Conservation (phyloP, 805 yeast species). For the Dipodascopsis uninucleata region DNA sequence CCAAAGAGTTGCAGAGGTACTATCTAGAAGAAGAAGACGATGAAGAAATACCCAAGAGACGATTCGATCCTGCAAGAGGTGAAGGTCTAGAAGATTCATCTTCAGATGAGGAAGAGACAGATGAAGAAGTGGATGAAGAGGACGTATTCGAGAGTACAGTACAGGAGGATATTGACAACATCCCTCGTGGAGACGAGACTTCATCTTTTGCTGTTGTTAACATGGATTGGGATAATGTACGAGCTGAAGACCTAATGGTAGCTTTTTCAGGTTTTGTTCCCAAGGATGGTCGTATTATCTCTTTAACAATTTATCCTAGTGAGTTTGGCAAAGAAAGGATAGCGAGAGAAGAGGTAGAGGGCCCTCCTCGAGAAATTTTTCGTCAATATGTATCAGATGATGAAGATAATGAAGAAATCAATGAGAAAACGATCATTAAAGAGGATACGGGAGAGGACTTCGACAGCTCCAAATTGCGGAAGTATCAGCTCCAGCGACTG, state of each 20-base stretch:
- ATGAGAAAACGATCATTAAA: slow-evolving; percentile 67
- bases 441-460: slow-evolving; percentile 86
- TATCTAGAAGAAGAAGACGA: slow-evolving; percentile 49
- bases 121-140: slow-evolving; percentile 29
- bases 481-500: slow-evolving; percentile 87
- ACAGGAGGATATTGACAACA: slow-evolving; percentile 54
- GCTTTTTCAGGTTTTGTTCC: slow-evolving; percentile 85
- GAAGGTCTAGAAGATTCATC: slow-evolving; percentile 35
- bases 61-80: slow-evolving; percentile 39
- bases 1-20: slow-evolving; percentile 60
- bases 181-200: slow-evolving; percentile 87
- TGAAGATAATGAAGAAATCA: slow-evolving; percentile 46
- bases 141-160: slow-evolving; percentile 31
- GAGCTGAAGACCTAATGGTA: slow-evolving; percentile 81
- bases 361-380: slow-evolving; percentile 87
- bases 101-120: slow-evolving; percentile 34
- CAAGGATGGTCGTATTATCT: slow-evolving; percentile 59
- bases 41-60: slow-evolving; percentile 16
- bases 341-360: slow-evolving; percentile 84
- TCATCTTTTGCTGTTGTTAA: slow-evolving; percentile 84
- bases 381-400: slow-evolving; percentile 36
- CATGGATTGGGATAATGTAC: slow-evolving; percentile 95
- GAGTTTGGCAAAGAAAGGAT: slow-evolving; percentile 91
- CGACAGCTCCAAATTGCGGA: slow-evolving; percentile 76
- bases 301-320: slow-evolving; percentile 77